Conservation (phyloP, 1,284 basidiomycete species). For the Takashimella koratensis region DNA sequence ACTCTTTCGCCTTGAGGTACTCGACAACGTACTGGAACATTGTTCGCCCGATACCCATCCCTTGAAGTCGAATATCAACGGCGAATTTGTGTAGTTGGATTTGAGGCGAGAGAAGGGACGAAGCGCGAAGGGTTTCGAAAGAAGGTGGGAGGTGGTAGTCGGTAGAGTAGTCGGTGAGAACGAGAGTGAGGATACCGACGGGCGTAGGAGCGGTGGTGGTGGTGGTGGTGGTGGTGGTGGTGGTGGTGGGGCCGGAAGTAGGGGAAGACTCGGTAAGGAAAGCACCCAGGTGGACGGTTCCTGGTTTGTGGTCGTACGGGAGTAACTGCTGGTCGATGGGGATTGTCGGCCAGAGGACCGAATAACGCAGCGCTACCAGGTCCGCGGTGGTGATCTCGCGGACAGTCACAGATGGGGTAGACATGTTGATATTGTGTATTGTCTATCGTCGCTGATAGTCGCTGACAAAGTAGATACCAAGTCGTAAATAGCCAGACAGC, state of each 20-base stretch:
- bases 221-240: background rate
- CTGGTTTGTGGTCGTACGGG: conserved; percentile 14
- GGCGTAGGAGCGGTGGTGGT: background rate
- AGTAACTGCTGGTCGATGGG: conserved; percentile 14
- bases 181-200: conserved; percentile 22
- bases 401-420: background rate
- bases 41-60: conserved; percentile 19
- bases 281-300: conserved; percentile 23
- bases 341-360: conserved; percentile 28
- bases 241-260: background rate
- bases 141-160: conserved; percentile 1
- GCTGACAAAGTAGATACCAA: too few species aligned
- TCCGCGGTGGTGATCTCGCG: conserved; percentile 11
- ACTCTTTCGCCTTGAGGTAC: background rate
- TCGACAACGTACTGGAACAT: conserved; percentile 12
- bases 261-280: conserved; percentile 6
- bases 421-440: too few species aligned
- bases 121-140: background rate
- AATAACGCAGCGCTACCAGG: conserved; percentile 17
- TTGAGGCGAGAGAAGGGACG: background rate
- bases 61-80: conserved; percentile 19
- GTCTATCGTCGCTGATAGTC: too few species aligned
- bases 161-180: conserved; percentile 9
- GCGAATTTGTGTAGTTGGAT: conserved; percentile 36
- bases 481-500: too few species aligned